Conservation (phyloP, 2,329 filamentous ascomycete species). For the Claviceps capensis region DNA sequence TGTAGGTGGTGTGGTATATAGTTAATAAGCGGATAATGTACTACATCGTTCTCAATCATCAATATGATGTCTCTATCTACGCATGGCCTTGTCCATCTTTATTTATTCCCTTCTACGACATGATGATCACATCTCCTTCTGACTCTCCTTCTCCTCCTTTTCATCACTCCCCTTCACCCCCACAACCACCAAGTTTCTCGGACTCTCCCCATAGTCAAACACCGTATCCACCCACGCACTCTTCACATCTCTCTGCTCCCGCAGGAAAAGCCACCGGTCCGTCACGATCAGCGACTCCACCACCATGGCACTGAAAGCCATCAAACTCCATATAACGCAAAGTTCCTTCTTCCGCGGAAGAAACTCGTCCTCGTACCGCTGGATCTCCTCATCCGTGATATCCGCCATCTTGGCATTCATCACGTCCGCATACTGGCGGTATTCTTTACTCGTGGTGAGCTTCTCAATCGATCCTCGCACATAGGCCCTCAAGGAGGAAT, state of each 20-base stretch:
- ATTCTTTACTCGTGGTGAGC: constrained; percentile 43
- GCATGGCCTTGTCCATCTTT: too few relatives aligned
- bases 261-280: constrained; percentile 79
- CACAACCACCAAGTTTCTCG: constrained; percentile 84
- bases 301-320: constrained; percentile 87
- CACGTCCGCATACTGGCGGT: constrained; percentile 43
- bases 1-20: too few relatives aligned
- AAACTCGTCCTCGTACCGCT: constrained; percentile 54
- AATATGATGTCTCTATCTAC: too few relatives aligned
- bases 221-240: constrained; percentile 86
- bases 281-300: constrained; percentile 83
- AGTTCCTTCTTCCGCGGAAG: constrained; percentile 60
- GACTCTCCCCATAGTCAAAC: constrained; percentile 77
- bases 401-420: constrained; percentile 51
- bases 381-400: constrained; percentile 64
- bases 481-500: constrained; percentile 61
- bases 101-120: too few relatives aligned
- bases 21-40: too few relatives aligned
- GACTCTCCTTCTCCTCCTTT: not conserved
- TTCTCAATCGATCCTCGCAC: constrained; percentile 71
- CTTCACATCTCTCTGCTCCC: constrained; percentile 61
- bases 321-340: constrained; percentile 80
- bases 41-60: too few relatives aligned
- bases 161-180: constrained; percentile 55
- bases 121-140: too few relatives aligned